A percentile compares a stretch with the other conserved stretches of the same genome.
phyloP scores from a whole-genome alignment of 352 stramenopile genomes.

The Phytophthora litchii region DNA sequence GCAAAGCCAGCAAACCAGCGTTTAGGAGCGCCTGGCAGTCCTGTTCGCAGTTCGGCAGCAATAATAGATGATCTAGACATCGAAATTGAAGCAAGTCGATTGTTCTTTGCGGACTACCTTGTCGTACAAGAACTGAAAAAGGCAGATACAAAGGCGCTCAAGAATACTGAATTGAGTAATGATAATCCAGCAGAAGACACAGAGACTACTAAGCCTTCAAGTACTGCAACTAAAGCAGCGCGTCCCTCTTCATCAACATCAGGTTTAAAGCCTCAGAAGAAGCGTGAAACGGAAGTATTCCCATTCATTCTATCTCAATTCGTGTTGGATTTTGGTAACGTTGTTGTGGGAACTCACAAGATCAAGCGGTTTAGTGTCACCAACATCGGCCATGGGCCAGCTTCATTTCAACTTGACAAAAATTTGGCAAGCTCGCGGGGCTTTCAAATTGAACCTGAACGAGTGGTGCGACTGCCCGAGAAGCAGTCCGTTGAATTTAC shows the following conservation, averaged over 20 bases:
- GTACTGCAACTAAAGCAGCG: constrained; percentile 11
- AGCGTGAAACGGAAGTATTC: constrained; percentile 40
- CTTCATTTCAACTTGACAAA: constrained; percentile 93
- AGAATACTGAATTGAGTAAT: constrained; percentile 10
- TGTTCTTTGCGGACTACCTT: constrained; percentile 90
- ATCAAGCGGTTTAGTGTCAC: constrained; percentile 93
- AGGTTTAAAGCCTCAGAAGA: constrained; percentile 33
- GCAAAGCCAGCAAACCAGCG: constrained; percentile 28
- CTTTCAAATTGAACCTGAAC: constrained; percentile 94
- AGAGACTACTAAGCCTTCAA: constrained; percentile 1
- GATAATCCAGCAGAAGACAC: constrained; percentile 18
- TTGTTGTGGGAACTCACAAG: constrained; percentile 91
- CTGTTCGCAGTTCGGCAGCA: constrained; percentile 22
- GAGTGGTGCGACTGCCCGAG: constrained; percentile 92
- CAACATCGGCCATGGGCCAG: constrained; percentile 87
- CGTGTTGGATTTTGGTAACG: constrained; percentile 94
- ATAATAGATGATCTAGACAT: constrained; percentile 73
- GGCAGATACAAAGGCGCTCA: constrained; percentile 20
- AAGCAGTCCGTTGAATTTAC: constrained; percentile 89
- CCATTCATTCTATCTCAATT: constrained; percentile 91
- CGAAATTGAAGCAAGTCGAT: constrained; percentile 81
- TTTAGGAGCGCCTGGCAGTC: constrained; percentile 27
- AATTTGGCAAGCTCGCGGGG: constrained; percentile 84
- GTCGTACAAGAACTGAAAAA: constrained; percentile 53
- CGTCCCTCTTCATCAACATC: constrained; percentile 7